Conservation (phyloP, 352 stramenopile genomes). For the Globisporangium radiosum region DNA sequence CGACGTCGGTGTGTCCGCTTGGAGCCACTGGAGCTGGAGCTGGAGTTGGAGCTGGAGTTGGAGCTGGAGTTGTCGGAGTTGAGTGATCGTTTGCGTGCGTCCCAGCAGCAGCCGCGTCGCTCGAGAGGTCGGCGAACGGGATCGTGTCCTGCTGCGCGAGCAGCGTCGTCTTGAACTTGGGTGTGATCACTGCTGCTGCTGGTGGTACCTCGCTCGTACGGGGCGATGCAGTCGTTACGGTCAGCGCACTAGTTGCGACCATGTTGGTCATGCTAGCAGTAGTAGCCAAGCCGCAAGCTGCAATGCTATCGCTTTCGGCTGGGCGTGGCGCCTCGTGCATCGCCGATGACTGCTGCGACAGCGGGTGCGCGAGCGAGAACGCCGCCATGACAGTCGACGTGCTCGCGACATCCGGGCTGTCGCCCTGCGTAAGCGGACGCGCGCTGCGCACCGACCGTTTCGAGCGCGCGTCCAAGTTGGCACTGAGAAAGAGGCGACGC, state of each 20-base stretch:
- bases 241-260: neutral
- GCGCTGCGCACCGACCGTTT: neutral
- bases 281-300: neutral
- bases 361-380: neutral
- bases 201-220: neutral
- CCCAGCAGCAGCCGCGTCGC: neutral
- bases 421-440: constrained; percentile 2
- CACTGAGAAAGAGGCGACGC: constrained; percentile 10
- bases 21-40: no score
- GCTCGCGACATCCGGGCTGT: constrained; percentile 1
- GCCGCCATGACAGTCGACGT: neutral
- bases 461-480: constrained; percentile 8
- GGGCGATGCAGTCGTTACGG: no score
- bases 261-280: neutral
- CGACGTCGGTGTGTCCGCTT: neutral
- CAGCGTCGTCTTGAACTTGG: neutral
- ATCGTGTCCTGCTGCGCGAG: constrained; percentile 1
- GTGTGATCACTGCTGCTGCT: neutral
- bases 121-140: constrained; percentile 5
- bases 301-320: neutral
- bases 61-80: no score
- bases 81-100: neutral
- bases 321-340: neutral
- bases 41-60: no score
- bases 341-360: neutral